Base-by-base conservation (phyloP, 768 basidiomycete species). In the Peribolospora kevripleyi region DNA sequence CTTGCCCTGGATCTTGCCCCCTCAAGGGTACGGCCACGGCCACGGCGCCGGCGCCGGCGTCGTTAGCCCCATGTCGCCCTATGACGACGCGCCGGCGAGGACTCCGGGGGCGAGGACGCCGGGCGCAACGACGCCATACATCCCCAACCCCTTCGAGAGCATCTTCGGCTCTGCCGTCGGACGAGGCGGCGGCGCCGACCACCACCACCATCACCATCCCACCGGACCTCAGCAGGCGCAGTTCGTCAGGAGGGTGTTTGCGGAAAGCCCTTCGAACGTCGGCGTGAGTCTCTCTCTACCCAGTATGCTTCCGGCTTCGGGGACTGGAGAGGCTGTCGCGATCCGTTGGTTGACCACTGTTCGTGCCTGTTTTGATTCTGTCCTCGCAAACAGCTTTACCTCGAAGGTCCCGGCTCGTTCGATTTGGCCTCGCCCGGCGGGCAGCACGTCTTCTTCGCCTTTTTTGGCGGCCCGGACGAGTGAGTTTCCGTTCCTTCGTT, bases 391-490 rank as follows among this genome's bases (percentile, higher is more conserved):
- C 1, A 40, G 60, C 7, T 52, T 63, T 41, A 60, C 62, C 0
- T 51, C 41, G 61, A 61, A 7, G 56, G 50, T 43, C 61, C 65
- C 48, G 59, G 65, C 49, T 40, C 64, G 50, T 25, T 25, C 25
- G 25, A 25, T 25, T 25, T 25, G 25, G 25, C 25, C 25, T 25
- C 25, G 25, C 25, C 25, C 47, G 65, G 61, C 36, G 72, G 66
- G 7, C 74, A 80, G 57, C 83, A 84, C 59, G 63, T 95, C 39
- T 77, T 90, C 65, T 64, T 88, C 46, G 84, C 90, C 0, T 95
- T 91, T 76, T 82, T 86, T 65, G 91, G 91, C 43, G 91, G 91
- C 0, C 79, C 85, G 0, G 91, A 98, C 65, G 91, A 95, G 25
- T 25, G 25, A 25, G 25, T 25, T 25, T 25, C 25, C 25, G 25